Base-by-base conservation (phyloP, 305 asterid genomes). In the Ajuga reptans region DNA sequence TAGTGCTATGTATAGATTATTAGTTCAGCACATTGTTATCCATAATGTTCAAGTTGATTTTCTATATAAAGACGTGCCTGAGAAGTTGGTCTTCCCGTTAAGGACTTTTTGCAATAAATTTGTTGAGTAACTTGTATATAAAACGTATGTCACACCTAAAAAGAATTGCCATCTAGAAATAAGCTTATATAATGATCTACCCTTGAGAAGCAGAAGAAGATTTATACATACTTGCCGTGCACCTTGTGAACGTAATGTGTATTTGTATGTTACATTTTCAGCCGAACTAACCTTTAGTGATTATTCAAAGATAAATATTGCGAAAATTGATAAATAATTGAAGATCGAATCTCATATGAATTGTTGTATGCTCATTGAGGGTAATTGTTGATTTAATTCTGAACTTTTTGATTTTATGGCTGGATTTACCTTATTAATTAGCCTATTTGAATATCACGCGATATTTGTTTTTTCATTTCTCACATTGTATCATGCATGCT, bases 381-480 rank as follows among this genome's bases (percentile, higher is more conserved):
- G 12, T 39, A 15, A 16, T 29, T 18, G 49, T 73, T 21, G 27
- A 21, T 21, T 21, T 21, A 21, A 0, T 65, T 52, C 58, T 46
- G 29, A 52, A 56, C 49, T 73, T 68, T 64, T 24, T 57, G 33
- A 64, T 49, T n/a, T 53, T 41, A 58, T 45, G n/a, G 43, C 72
- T 59, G 56, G 59, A 59, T 33, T 42, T 53, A 27, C 69, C 51
- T 5, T 47, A 56, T 1, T 57, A 21, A 42, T 47, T 55, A 55
- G 10, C 50, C 59, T 46, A 8, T 43, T 54, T 56, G 46, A 17
- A 49, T 24, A 9, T 24, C 52, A 56, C 46, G 69, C 66, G 45
- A 45, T 66, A 52, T 68, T 58, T 18, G 0, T 41, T 29, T 50
- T 34, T 24, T 56, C 37, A 29, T 45, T 62, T 33, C 63, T 49